Conservation (phyloP, 805 yeast species). For the Zygoascus bituminiphila region DNA sequence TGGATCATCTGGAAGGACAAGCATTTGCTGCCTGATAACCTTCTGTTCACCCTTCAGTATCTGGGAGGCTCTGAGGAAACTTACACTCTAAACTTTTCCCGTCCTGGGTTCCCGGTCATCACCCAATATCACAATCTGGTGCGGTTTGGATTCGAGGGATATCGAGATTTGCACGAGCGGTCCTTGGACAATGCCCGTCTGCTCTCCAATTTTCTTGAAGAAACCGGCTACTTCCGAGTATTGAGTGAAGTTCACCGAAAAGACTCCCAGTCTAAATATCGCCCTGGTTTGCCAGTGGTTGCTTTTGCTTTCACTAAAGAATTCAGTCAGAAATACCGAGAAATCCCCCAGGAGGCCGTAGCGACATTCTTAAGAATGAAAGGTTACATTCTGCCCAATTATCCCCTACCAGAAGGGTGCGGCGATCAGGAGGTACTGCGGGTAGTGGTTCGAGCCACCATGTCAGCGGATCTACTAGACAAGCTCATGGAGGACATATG, state of each 20-base stretch:
- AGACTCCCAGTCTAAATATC: slow-evolving; percentile 33
- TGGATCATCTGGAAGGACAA: slow-evolving; percentile 81
- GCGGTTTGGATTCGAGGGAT: slow-evolving; percentile 67
- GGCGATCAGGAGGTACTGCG: slow-evolving; percentile 63
- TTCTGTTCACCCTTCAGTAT: slow-evolving; percentile 72
- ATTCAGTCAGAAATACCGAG: slow-evolving; percentile 56
- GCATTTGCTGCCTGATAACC: slow-evolving; percentile 54
- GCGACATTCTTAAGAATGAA: slow-evolving; percentile 65
- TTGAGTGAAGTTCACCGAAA: slow-evolving; percentile 72
- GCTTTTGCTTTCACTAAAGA: slow-evolving; percentile 66
- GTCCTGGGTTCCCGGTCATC: slow-evolving; percentile 87
- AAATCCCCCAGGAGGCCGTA: slow-evolving; percentile 70
- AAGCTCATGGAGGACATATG: slow-evolving; percentile 56
- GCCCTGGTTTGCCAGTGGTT: slow-evolving; percentile 83
- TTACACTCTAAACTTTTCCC: slow-evolving; percentile 77
- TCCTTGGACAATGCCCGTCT: slow-evolving; percentile 69
- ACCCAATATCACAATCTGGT: slow-evolving; percentile 81
- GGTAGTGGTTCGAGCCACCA: slow-evolving; percentile 69
- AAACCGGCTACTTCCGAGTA: slow-evolving; percentile 58
- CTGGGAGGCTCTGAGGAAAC: slow-evolving; percentile 86
- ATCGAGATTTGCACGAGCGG: slow-evolving; percentile 47
- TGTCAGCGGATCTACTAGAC: slow-evolving; percentile 55
- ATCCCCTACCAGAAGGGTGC: slow-evolving; percentile 62
- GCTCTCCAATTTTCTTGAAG: slow-evolving; percentile 49
- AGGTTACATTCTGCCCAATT: slow-evolving; percentile 87